Base-by-base conservation (phyloP, 1,284 basidiomycete genomes). In the Tilletia indica region DNA sequence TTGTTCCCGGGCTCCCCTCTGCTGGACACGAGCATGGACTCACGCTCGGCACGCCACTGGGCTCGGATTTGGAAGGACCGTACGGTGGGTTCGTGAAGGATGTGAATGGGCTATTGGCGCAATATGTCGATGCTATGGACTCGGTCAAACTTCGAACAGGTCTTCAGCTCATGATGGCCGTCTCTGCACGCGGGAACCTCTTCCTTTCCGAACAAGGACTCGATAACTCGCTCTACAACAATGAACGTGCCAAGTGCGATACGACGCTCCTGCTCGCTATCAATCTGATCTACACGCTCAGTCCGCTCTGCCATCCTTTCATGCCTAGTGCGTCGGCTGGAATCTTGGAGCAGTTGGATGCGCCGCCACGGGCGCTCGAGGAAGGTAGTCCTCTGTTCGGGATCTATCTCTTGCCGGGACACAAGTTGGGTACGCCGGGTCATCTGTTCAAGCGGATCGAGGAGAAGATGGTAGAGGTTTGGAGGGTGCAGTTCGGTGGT, bases 361-460 rank as follows among this genome's bases (percentile, higher is more conserved):
- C 94, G 0, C 94, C 94, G 2, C 88, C 91, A 2, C 89, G 95
- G 67, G 87, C 88, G 11, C 82, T 81, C 9, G 77, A 79, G 31
- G 78, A 77, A 38, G 73, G 38, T 49, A 72, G 73, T 68, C 69
- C 61, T 49, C 34, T 25, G 25, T 80, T 82, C 70, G 90, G 89
- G 12, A 90, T 90, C 76, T 96, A 98, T 83, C 90, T 99, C 71
- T 88, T 97, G 45, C 89, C 90, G 0, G 94, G 94, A 0, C 96
- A 98, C 86, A 87, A 86, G 70, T 90, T 98, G 74, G 93, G 93
- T 71, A 90, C 89, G 77, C 93, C 96, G 6, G 91, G 90, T 68
- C 92, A 97, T 85, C 86, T 99, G 77, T 98, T 99, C 88, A 93
- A 92, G 87, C 91, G 89, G 82, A 97, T 99, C 77, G 93, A 97